These are phyloP conservation scores for Calocybe gambosa DNA, from an alignment of 1,284 basidiomycete genomes.

Conservation along the genomic window DNA sequence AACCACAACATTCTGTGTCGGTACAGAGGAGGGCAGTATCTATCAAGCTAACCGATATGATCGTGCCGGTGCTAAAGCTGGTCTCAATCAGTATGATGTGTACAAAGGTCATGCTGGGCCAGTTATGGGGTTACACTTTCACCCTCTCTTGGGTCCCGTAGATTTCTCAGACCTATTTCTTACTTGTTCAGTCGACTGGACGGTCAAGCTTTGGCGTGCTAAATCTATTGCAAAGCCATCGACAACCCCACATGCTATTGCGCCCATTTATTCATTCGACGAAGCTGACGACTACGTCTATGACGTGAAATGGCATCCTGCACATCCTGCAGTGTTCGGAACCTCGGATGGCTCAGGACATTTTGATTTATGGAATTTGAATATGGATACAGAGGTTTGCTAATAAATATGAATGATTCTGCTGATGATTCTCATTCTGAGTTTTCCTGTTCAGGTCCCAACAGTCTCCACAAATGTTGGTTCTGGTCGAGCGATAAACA, in stretches of 20 bases:
- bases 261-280: slow-evolving; percentile 87
- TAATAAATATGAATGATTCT: background rate
- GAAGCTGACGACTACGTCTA: slow-evolving; percentile 99
- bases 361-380: slow-evolving; percentile 97
- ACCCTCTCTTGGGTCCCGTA: slow-evolving; percentile 83
- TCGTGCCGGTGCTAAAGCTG: slow-evolving; percentile 93
- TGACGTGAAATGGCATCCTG: slow-evolving; percentile 96
- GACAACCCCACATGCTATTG: slow-evolving; percentile 49
- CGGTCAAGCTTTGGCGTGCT: slow-evolving; percentile 89
- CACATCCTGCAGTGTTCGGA: slow-evolving; percentile 91
- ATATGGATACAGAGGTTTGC: slow-evolving; percentile 87
- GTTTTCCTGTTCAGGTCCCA: slow-evolving; percentile 53
- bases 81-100: slow-evolving; percentile 85
- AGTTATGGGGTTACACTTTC: slow-evolving; percentile 91
- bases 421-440: slow-evolving; percentile 5
- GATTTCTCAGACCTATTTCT: slow-evolving; percentile 96
- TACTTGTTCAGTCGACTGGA: slow-evolving; percentile 91
- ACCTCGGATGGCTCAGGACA: slow-evolving; percentile 91
- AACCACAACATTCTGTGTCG: slow-evolving; percentile 93
- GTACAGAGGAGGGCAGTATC: slow-evolving; percentile 95
- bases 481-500: slow-evolving; percentile 84
- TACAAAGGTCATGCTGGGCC: slow-evolving; percentile 93
- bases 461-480: slow-evolving; percentile 70
- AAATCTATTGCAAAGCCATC: slow-evolving; percentile 63
- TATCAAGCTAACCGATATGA: slow-evolving; percentile 96